phyloP scores from a whole-genome alignment of 2,329 filamentous ascomycete species.

The Sporothrix phasma region DNA sequence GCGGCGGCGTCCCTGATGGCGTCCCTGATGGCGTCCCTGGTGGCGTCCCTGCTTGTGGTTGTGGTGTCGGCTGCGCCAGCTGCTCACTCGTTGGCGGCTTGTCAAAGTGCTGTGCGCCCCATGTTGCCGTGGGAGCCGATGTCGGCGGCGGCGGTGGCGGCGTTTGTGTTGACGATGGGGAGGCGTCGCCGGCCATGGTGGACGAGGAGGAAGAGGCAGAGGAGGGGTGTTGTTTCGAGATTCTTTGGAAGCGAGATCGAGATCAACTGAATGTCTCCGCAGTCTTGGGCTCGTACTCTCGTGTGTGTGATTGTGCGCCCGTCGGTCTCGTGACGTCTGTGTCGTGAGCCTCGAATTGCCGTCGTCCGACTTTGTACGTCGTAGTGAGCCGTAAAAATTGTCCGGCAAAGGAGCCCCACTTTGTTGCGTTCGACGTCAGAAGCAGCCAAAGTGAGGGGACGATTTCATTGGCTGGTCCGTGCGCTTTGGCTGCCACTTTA shows the following conservation, averaged over 20 bases:
- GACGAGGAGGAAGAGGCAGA: not conserved
- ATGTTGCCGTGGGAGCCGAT: conserved; percentile 17
- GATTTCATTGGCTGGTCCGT: not conserved
- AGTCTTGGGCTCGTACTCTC: not conserved
- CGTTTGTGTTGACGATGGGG: not conserved
- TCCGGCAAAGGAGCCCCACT: not conserved
- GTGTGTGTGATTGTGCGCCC: not conserved
- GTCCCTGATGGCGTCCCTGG: not conserved
- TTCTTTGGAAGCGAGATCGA: too few species aligned
- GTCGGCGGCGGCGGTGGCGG: conserved; percentile 10
- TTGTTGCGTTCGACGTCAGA: not conserved
- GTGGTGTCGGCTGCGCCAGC: conserved; percentile 24
- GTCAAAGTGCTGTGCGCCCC: conserved; percentile 20
- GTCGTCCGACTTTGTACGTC: not conserved
- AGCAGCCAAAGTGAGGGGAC: not conserved
- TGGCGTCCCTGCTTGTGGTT: conserved; percentile 14
- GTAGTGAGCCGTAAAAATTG: not conserved
- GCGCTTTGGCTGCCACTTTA: not conserved
- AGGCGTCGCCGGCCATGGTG: conserved; percentile 7
- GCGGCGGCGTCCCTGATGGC: not conserved
- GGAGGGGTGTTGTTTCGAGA: too few species aligned
- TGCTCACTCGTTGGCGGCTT: conserved; percentile 22
- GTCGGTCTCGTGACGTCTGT: not conserved
- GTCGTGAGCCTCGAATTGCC: not conserved
- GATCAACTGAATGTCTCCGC: not conserved